Evolutionary conservation across 1,284 basidiomycete genomes (phyloP), one percentile per base, ranked within the genome.

Genomic region (Rhodofomes roseus): DNA sequence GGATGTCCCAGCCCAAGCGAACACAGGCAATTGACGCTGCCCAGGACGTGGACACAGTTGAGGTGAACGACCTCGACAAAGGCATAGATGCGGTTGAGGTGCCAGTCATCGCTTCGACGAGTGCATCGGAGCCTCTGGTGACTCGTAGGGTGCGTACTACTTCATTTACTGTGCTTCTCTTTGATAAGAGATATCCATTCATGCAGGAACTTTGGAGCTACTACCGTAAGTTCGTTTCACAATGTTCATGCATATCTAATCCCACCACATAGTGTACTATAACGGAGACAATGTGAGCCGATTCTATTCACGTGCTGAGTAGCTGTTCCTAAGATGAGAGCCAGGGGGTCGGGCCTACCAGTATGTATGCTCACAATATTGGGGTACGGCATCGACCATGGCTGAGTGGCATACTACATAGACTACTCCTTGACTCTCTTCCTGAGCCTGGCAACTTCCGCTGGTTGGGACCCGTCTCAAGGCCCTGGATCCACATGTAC

Each of bases 401-500:
- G 22, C 20, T 12, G 11, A n/a, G n/a, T n/a, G n/a, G n/a, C n/a
- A n/a, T n/a, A n/a, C n/a, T 34, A 5, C 11, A 25, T 39, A 75
- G 76, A 74, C 27, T 91, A 82, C 68, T 84, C 86, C 9, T 79
- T 85, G 37, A 39, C 37, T 4, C 37, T 39, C 7, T 39, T 39
- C 37, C 37, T 9, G 37, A 39, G 16, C 37, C 14, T 39, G 37
- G 37, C 37, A 39, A 39, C 37, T 4, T 39, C 37, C 9, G 37
- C 37, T 6, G 37, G 37, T 14, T 39, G 37, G 37, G 89, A 93
- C 67, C 86, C 88, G 0, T 69, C 79, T 4, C 76, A 75, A 59
- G 90, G 90, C 0, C 82, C 80, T 4, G 89, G 87, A 2, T 87
- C 85, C 0, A 82, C 85, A 2, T 92, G 90, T 66, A 74, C 68